Percentiles rank a stretch among this genome's conserved stretches.
These are phyloP conservation scores for Chrysoporthe deuterocubensis DNA, from an alignment of 2,329 filamentous ascomycete genomes.

Conservation along the genomic window DNA sequence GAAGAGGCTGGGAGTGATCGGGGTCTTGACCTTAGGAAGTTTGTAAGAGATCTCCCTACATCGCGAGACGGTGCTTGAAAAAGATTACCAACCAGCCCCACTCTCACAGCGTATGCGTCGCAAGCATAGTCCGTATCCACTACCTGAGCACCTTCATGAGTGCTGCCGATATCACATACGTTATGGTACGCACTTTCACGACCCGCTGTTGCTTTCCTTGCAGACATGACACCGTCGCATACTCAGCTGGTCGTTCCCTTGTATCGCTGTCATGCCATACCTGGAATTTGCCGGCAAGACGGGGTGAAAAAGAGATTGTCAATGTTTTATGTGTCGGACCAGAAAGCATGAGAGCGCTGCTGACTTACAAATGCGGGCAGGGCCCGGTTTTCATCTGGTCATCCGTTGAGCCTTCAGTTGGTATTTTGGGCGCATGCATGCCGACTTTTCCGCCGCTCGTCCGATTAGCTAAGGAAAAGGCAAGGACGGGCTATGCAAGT, in stretches of 20 bases:
- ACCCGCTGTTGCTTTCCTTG: neutral
- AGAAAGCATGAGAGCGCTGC: neutral
- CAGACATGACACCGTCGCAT: no score
- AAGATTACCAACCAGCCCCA: neutral
- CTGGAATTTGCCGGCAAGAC: neutral
- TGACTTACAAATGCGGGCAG: neutral
- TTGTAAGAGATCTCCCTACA: slow-evolving; percentile 12
- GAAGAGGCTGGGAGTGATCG: slow-evolving; percentile 25
- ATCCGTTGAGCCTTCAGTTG: slow-evolving; percentile 11
- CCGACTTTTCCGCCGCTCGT: slow-evolving; percentile 17
- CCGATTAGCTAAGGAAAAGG: neutral
- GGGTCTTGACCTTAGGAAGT: slow-evolving; percentile 26
- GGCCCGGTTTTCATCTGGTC: slow-evolving; percentile 26
- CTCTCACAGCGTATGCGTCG: slow-evolving; percentile 1
- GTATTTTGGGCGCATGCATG: slow-evolving; percentile 21
- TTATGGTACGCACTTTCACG: slow-evolving; percentile 17
- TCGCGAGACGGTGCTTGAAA: neutral
- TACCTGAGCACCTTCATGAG: slow-evolving; percentile 18
- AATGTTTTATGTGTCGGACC: neutral
- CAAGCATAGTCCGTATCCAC: slow-evolving; percentile 11
- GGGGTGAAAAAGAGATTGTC: neutral
- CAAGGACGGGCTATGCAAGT: neutral
- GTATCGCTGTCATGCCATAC: no score
- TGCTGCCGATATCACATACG: slow-evolving; percentile 23
- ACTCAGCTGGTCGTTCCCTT: no score